Conservation (phyloP, 140 eudicot species). For the Flaveria floridana region DNA sequence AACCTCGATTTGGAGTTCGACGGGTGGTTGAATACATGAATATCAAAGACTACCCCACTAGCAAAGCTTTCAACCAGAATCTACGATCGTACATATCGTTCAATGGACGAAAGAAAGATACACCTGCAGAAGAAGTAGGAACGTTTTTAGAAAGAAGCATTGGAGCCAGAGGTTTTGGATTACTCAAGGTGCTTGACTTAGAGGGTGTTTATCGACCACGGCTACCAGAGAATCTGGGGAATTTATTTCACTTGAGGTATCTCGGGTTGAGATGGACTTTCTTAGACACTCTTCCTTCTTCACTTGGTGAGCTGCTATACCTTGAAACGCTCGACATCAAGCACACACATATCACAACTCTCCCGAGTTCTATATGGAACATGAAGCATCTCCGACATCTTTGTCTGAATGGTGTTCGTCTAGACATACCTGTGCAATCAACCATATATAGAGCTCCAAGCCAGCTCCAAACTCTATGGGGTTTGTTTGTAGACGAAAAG, state of each 20-base stretch:
- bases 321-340: constrained; percentile 59
- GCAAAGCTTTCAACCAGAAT: constrained; percentile 27
- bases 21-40: constrained; percentile 47
- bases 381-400: constrained; percentile 48
- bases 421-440: constrained; percentile 32
- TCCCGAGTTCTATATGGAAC: constrained; percentile 58
- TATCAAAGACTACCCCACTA: constrained; percentile 28
- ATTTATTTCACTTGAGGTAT: constrained; percentile 47
- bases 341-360: constrained; percentile 45
- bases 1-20: constrained; percentile 29
- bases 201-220: constrained; percentile 57
- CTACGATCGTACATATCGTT: constrained; percentile 51
- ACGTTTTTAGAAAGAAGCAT: constrained; percentile 40
- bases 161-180: constrained; percentile 39
- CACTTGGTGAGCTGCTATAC: constrained; percentile 43
- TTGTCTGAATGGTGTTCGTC: constrained; percentile 40
- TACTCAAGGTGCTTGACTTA: constrained; percentile 64
- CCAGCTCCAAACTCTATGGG: constrained; percentile 55
- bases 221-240: constrained; percentile 45
- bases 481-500: constrained; percentile 44
- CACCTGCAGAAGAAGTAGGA: constrained; percentile 56
- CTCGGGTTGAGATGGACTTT: constrained; percentile 58
- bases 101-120: constrained; percentile 45
- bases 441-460: constrained; percentile 21
- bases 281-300: constrained; percentile 49